A percentile compares a stretch with the other conserved stretches of the same genome.
These are phyloP conservation scores for Ceratobasidium sp. DNA, from an alignment of 1,284 basidiomycete species.

Conservation along the genomic window DNA sequence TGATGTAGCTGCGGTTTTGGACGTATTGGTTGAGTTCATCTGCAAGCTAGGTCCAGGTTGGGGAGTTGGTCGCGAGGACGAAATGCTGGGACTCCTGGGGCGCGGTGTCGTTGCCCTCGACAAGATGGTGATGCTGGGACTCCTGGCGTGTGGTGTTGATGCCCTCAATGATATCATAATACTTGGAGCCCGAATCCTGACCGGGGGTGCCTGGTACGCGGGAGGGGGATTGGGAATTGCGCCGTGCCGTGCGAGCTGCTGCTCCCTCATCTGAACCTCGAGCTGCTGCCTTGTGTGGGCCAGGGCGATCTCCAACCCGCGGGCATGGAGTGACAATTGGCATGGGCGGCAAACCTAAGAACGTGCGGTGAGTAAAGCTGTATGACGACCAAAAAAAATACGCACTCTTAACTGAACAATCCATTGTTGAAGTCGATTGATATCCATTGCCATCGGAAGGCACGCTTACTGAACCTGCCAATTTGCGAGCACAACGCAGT, in stretches of 20 bases:
- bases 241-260: not conserved
- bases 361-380: not conserved
- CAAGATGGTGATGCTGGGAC: not conserved
- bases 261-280: not conserved
- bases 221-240: not conserved
- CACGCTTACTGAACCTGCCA: not conserved
- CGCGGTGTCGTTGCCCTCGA: not conserved
- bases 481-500: too few relatives aligned
- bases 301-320: not conserved
- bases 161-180: not conserved
- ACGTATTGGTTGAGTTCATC: too few relatives aligned
- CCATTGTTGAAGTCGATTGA: not conserved
- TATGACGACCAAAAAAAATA: not conserved
- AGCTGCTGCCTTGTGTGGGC: too few relatives aligned
- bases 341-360: not conserved
- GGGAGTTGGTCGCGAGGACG: not conserved
- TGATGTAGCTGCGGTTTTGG: too few relatives aligned
- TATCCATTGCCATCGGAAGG: not conserved
- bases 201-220: not conserved
- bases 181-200: not conserved
- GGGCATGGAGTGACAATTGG: not conserved
- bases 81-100: not conserved
- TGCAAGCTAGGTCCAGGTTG: too few relatives aligned
- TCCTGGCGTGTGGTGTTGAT: not conserved
- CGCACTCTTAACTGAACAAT: not conserved